A percentile compares a stretch with the other conserved stretches of the same genome.
Evolutionary conservation across 164 flowering plant genomes (phyloP).

Genomic region (Tetracentron sinense): DNA sequence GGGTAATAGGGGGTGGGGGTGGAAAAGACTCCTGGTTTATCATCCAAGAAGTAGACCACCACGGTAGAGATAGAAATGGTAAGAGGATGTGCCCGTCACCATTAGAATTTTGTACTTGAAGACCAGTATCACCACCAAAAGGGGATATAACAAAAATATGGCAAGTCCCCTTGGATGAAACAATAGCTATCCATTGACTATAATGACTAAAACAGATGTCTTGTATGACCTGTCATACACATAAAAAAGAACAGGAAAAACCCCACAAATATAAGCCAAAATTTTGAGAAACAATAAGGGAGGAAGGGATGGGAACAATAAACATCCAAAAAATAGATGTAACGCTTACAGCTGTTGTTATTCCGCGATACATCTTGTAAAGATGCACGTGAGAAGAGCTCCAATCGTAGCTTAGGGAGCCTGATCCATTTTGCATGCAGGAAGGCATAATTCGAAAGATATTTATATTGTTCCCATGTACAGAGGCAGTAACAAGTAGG

Average conservation of each 20-base stretch:
- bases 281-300: background rate
- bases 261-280: background rate
- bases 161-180: slow-evolving; percentile 89
- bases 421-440: slow-evolving; percentile 52
- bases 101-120: slow-evolving; percentile 49
- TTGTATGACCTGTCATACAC: slow-evolving; percentile 87
- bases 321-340: background rate
- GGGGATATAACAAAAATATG: slow-evolving; percentile 84
- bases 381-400: slow-evolving; percentile 83
- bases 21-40: slow-evolving; percentile 45
- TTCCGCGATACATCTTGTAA: slow-evolving; percentile 93
- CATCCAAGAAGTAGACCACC: slow-evolving; percentile 77
- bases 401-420: slow-evolving; percentile 59
- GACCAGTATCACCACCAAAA: slow-evolving; percentile 83
- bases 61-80: slow-evolving; percentile 58
- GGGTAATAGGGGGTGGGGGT: slow-evolving; percentile 66
- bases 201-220: slow-evolving; percentile 89
- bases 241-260: slow-evolving; percentile 4
- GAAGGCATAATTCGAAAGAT: slow-evolving; percentile 87
- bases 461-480: slow-evolving; percentile 90
- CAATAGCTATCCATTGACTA: slow-evolving; percentile 91
- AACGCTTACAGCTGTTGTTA: slow-evolving; percentile 84
- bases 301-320: slow-evolving; percentile 1
- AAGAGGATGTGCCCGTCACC: slow-evolving; percentile 46
- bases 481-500: slow-evolving; percentile 86